Base-by-base conservation (phyloP, 2,329 filamentous ascomycete species). In the Colletotrichum sublineola region DNA sequence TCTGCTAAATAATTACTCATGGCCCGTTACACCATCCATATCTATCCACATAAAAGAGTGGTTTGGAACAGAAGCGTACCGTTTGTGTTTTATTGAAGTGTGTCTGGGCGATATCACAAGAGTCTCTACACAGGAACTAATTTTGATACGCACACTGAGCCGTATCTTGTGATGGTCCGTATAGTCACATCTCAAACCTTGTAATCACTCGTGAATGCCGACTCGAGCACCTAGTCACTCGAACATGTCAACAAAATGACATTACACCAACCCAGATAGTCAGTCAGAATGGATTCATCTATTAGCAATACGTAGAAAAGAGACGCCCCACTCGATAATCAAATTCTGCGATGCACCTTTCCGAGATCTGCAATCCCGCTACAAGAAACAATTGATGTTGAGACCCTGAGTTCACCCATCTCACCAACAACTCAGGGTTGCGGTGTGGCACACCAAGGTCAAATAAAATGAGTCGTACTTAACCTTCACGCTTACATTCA, bases 371-470 rank as follows among this genome's bases (percentile, higher is more conserved):
- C 36, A 2, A 38, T 38, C 5, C 36, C 6, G 6, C 2, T 9
- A 38, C 36, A 7, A 44, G 5, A 44, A 44, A 44, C 42, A 20
- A 42, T 18, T 5, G 9, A 1, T 3, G 9, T 48, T 20, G 1
- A n/a, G 46, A n/a, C 6, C 46, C 20, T 24, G 5, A 48, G 12
- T 48, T 2, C 6, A 12, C 11, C n/a, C 12, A 12, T 4, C 20
- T 5, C 14, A 1, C 1, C 8, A 48, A 7, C n/a, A 12, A 20
- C 52, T 52, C 31, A 29, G 52, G 57, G 29, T 50, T 15, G 46
- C 65, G n/a, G 50, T 57, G 52, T 68, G 65, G 44, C 64, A 24
- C 40, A 29, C 44, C 56, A 42, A 55, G 53, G n/a, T 57, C 44
- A 42, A 33, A 8, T 12, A 9, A 6, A n/a, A 33, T n/a, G 15